phyloP scores from a whole-genome alignment of 2,329 filamentous ascomycete species.

The Fusarium continuum region DNA sequence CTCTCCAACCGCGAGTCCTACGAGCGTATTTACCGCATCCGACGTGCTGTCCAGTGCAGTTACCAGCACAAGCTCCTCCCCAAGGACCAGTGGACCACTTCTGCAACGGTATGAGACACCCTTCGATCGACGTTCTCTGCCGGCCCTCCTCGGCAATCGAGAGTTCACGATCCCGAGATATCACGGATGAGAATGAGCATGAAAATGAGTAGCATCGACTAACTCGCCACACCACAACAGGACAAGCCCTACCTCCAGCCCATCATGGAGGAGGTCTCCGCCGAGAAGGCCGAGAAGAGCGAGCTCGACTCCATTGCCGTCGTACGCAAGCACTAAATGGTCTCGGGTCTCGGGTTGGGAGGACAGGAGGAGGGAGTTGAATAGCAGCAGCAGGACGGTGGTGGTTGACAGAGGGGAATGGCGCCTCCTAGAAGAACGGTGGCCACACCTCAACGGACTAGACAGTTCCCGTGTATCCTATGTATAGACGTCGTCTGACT shows the following conservation, averaged over 20 bases:
- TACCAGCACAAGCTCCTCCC: conserved; percentile 71
- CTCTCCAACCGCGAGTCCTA: conserved; percentile 90
- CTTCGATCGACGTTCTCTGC: neutral
- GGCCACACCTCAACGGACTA: conserved; percentile 40
- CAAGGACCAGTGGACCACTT: conserved; percentile 68
- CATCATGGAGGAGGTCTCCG: conserved; percentile 62
- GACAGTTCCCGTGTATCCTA: conserved; percentile 49
- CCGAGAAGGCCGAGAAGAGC: conserved; percentile 61
- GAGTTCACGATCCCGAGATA: conserved; percentile 30
- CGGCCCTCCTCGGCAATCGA: conserved; percentile 32
- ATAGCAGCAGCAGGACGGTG: conserved; percentile 29
- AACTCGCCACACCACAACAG: conserved; percentile 44
- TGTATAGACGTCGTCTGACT: conserved; percentile 48
- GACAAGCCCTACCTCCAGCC: conserved; percentile 64
- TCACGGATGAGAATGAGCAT: conserved; percentile 4
- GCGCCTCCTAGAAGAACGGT: conserved; percentile 34
- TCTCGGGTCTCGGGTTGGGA: conserved; percentile 10
- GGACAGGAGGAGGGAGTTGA: conserved; percentile 15
- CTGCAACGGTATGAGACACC: conserved; percentile 56
- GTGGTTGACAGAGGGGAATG: conserved; percentile 39
- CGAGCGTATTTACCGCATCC: conserved; percentile 96
- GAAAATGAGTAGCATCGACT: conserved; percentile 20
- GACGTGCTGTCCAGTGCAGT: conserved; percentile 86
- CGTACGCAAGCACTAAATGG: conserved; percentile 58
- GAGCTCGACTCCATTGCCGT: conserved; percentile 61